Evolutionary conservation across 371 early-diverging fungal species (phyloP), one percentile per base, ranked within the genome.

Genomic region (Synchytrium microbalum): DNA sequence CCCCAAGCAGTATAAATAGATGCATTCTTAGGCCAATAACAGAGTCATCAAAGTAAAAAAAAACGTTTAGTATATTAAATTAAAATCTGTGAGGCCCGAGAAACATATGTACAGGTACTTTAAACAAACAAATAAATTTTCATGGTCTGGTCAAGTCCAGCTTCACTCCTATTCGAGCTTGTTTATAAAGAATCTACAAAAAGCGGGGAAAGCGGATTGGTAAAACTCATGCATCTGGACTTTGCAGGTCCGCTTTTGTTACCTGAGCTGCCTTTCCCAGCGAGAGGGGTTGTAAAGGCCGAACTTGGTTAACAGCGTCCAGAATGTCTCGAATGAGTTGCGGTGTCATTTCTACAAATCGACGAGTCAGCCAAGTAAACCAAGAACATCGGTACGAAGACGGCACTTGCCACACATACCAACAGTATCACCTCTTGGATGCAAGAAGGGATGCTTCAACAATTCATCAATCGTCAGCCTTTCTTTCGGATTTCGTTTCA

Each of bases 401-500:
- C n/a, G n/a, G n/a, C n/a, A n/a, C n/a, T n/a, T n/a, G n/a, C n/a
- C n/a, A n/a, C n/a, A n/a, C n/a, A n/a, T n/a, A n/a, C n/a, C 51
- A 51, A n/a, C 51, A n/a, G 28, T 8, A 55, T 8, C 13, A 28
- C 23, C 24, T 13, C 25, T 5, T 2, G 85, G 76, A 51, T 78
- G 66, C 57, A 88, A 65, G 57, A 89, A 85, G 2, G 83, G 79
- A 63, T 92, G 87, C 1, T 63, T 60, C 0, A 94, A 72, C 56
- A 94, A 71, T 31, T 85, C 75, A 0, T 86, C 85, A n/a, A 92
- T 88, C 25, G 86, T 86, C 63, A 75, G 63, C 54, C 95, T 77
- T 62, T 79, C 73, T 60, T 80, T 85, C 2, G 87, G 84, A 32
- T 91, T 82, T 29, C 86, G 64, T 54, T 81, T 71, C 32, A 94